phyloP scores from a whole-genome alignment of 2,329 filamentous ascomycete genomes.

The Incumbomyces delicatus region DNA sequence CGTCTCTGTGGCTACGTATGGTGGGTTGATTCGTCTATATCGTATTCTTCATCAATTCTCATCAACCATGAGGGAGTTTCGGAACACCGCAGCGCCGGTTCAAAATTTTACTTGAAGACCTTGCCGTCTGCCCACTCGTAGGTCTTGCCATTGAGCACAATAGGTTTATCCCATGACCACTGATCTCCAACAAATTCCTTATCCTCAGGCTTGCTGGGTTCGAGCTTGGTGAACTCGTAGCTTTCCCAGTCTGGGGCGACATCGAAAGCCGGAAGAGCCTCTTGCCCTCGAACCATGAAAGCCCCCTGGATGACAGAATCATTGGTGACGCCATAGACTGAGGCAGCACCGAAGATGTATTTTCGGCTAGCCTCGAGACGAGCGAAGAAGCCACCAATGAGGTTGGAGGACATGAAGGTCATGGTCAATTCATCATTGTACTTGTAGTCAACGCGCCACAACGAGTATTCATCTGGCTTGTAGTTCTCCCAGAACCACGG shows the following conservation, averaged over 20 bases:
- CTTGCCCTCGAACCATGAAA: conserved; percentile 89
- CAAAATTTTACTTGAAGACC: conserved; percentile 89
- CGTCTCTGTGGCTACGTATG: no score
- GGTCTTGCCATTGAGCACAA: conserved; percentile 73
- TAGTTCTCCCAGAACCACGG: conserved; percentile 98
- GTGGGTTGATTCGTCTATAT: background rate
- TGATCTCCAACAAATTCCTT: conserved; percentile 72
- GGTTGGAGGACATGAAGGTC: conserved; percentile 98
- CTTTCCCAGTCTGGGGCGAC: conserved; percentile 96
- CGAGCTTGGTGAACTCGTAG: conserved; percentile 94
- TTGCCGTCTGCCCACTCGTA: conserved; percentile 85
- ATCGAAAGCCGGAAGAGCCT: conserved; percentile 77
- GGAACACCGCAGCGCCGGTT: no score
- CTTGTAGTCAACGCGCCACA: conserved; percentile 95
- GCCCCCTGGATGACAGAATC: conserved; percentile 86
- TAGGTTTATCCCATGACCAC: conserved; percentile 87
- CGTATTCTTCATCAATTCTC: background rate
- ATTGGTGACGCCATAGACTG: conserved; percentile 82
- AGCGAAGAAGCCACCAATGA: conserved; percentile 94
- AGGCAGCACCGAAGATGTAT: conserved; percentile 86
- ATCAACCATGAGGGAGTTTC: no score
- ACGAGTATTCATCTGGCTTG: conserved; percentile 88
- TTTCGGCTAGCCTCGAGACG: conserved; percentile 97
- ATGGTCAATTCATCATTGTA: conserved; percentile 97
- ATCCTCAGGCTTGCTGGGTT: conserved; percentile 76